phyloP scores from a whole-genome alignment of 2,329 filamentous ascomycete species.

The Alternaria sp. region DNA sequence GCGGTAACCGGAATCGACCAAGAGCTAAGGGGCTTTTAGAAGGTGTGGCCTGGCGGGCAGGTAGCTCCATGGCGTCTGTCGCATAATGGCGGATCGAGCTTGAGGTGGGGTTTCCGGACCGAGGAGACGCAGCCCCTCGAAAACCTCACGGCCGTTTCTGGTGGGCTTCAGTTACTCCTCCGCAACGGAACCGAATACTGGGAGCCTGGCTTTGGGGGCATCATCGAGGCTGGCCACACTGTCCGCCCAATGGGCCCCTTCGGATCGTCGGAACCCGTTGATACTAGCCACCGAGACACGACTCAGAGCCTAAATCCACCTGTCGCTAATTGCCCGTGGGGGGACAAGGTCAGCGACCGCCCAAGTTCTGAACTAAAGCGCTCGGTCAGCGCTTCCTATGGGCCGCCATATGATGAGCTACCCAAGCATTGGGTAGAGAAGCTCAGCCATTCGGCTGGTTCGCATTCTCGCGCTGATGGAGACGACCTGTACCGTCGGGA shows the following conservation, averaged over 20 bases:
- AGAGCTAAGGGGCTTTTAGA: not conserved
- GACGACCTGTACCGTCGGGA: not conserved
- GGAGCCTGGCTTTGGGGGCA: not conserved
- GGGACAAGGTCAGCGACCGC: not conserved
- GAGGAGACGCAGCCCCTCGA: not conserved
- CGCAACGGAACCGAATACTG: not conserved
- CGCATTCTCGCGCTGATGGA: not conserved
- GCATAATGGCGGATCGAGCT: not conserved
- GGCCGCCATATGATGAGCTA: not conserved
- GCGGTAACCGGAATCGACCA: not conserved
- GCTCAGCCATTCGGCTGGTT: not conserved
- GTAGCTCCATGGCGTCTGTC: not conserved
- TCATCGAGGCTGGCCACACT: not conserved
- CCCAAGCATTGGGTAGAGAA: not conserved
- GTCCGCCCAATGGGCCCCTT: not conserved
- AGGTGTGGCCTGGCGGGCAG: not conserved
- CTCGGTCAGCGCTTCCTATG: not conserved
- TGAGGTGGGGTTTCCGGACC: not conserved
- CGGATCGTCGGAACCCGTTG: not conserved
- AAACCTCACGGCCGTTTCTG: not conserved
- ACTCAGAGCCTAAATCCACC: not conserved
- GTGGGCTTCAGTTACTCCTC: not conserved
- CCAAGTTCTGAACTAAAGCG: not conserved
- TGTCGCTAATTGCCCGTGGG: not conserved
- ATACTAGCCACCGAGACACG: not conserved